Conservation (phyloP, 306 rosid species). For the Vigna unguiculata region DNA sequence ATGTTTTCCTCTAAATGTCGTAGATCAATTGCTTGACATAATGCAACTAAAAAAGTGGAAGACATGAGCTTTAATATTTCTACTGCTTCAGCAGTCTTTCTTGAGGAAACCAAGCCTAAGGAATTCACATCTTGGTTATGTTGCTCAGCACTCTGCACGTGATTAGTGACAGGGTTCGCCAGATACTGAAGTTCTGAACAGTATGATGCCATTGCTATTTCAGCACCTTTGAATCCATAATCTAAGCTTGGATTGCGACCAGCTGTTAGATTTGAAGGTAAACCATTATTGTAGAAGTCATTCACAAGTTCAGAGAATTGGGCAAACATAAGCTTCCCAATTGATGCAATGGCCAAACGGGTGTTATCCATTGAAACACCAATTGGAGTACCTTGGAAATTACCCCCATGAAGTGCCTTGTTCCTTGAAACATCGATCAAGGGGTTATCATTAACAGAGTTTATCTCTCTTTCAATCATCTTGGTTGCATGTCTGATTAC, state of each 20-base stretch:
- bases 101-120: slow-evolving; percentile 76
- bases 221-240: slow-evolving; percentile 90
- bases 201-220: slow-evolving; percentile 96
- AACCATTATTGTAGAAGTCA: slow-evolving; percentile 84
- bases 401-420: slow-evolving; percentile 92
- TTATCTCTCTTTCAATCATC: slow-evolving; percentile 95
- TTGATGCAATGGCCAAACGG: slow-evolving; percentile 76
- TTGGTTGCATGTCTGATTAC: slow-evolving; percentile 78
- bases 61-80: slow-evolving; percentile 89
- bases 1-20: slow-evolving; percentile 87
- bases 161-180: slow-evolving; percentile 91
- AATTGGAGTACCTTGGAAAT: slow-evolving; percentile 93
- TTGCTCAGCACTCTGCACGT: slow-evolving; percentile 96
- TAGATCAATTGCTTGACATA: slow-evolving; percentile 89
- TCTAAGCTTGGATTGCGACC: slow-evolving; percentile 86
- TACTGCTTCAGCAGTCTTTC: slow-evolving; percentile 83
- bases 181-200: slow-evolving; percentile 93
- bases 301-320: slow-evolving; percentile 96
- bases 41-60: slow-evolving; percentile 77
- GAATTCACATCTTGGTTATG: slow-evolving; percentile 98
- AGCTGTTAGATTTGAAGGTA: slow-evolving; percentile 82
- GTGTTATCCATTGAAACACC: slow-evolving; percentile 99
- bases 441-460: slow-evolving; percentile 93
- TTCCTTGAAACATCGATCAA: slow-evolving; percentile 88
- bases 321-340: slow-evolving; percentile 90